phyloP scores from a whole-genome alignment of 2,329 filamentous ascomycete genomes.

The Fusarium goolgardi region DNA sequence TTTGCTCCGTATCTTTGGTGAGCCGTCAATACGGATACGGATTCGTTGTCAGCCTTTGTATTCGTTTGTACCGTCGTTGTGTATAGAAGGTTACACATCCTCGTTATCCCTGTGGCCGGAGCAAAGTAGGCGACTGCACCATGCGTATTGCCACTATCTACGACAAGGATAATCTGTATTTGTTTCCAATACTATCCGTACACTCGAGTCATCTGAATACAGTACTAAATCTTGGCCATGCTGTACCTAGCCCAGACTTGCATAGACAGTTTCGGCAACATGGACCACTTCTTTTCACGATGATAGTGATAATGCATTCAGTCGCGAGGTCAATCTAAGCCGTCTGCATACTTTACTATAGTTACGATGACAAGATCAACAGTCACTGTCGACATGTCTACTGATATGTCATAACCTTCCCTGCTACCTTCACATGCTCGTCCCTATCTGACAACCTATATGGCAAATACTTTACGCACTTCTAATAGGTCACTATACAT shows the following conservation, averaged over 20 bases:
- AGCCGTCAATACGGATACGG: slow-evolving; percentile 26
- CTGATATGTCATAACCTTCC: not conserved
- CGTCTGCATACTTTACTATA: not conserved
- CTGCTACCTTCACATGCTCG: slow-evolving; percentile 3
- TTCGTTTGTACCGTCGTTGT: slow-evolving; percentile 4
- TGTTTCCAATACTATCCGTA: not conserved
- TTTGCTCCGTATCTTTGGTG: slow-evolving; percentile 9
- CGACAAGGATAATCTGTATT: slow-evolving; percentile 17
- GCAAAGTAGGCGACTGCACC: slow-evolving; percentile 27
- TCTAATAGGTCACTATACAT: slow-evolving; percentile 3
- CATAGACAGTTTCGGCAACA: not conserved
- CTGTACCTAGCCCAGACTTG: not conserved
- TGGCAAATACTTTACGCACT: not conserved
- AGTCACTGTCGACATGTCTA: not conserved
- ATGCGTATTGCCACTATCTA: slow-evolving; percentile 32
- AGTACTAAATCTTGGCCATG: not conserved
- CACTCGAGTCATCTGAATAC: slow-evolving; percentile 24
- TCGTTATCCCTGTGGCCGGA: slow-evolving; percentile 4
- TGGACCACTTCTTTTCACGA: not conserved
- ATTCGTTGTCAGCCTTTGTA: slow-evolving; percentile 4
- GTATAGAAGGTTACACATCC: slow-evolving; percentile 1
- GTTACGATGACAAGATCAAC: not conserved
- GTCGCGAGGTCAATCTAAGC: not conserved
- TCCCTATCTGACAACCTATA: not conserved
- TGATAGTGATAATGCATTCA: not conserved